Base-by-base conservation (phyloP, 1,284 basidiomycete genomes). In the Puccinia coronata region DNA sequence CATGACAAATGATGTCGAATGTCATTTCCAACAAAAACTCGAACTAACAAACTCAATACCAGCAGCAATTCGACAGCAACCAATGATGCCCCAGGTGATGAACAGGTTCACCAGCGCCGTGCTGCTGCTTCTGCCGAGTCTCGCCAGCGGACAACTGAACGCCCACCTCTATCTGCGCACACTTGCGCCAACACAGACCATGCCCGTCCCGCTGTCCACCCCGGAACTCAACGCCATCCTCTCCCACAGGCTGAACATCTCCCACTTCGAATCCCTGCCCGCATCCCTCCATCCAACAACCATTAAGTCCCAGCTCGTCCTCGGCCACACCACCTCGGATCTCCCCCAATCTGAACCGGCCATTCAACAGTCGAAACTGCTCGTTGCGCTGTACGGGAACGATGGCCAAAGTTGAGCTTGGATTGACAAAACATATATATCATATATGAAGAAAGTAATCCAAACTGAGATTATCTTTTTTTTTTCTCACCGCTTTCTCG, bases 201-300 rank as follows among this genome's bases (percentile, higher is more conserved):
- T n/a, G n/a, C n/a, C n/a, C n/a, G n/a, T n/a, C 47, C 12, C 71
- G 16, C 49, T 61, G 16, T 61, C 57, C n/a, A 59, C 53, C 25
- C 39, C 73, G 61, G 73, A 75, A 63, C n/a, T 63, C 16, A 75
- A 75, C 55, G 73, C 57, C 12, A 43, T 75, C 36, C 57, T 75
- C 41, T 75, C 73, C 39, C 57, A 75, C 61, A 49, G 49, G 41
- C 47, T 75, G 16, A 43, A 59, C n/a, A 75, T 75, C 55, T 75
- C 73, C 36, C 31, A 75, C 28, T 75, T 53, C 41, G 73, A 75
- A 63, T 34, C 36, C 49, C 41, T 75, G 9, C 73, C 73, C 31
- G 9, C 53, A 16, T 43, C 55, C 1, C 57, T 75, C 36, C n/a
- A 59, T 75, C 73, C 53, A 14, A 28, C 39, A 9, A 61, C 73